These are phyloP conservation scores for Nectriaceae sp. DNA, from an alignment of 2,329 filamentous ascomycete species.

Conservation along the genomic window DNA sequence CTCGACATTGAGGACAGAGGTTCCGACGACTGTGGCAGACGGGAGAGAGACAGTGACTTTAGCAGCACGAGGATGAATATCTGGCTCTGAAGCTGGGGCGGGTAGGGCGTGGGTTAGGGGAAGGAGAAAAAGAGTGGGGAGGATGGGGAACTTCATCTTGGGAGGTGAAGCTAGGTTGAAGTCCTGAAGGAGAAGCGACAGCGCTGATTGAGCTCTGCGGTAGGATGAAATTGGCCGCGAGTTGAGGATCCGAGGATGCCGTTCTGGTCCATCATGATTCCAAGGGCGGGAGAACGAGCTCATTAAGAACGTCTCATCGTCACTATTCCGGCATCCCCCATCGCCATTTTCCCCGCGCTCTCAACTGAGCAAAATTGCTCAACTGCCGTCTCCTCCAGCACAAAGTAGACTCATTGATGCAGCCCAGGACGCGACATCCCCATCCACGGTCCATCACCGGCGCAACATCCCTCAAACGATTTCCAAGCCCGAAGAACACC, in stretches of 20 bases:
- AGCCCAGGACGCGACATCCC: background rate
- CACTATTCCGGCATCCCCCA: too few relatives aligned
- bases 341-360: background rate
- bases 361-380: background rate
- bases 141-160: background rate
- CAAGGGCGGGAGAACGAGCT: background rate
- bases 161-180: background rate
- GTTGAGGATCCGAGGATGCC: background rate
- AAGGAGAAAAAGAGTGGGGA: background rate
- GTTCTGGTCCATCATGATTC: background rate
- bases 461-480: background rate
- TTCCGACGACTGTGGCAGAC: slow-evolving; percentile 58
- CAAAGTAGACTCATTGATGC: background rate
- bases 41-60: slow-evolving; percentile 56
- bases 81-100: slow-evolving; percentile 18
- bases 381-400: background rate
- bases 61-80: slow-evolving; percentile 44
- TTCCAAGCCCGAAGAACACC: background rate
- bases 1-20: slow-evolving; percentile 54
- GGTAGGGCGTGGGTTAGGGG: slow-evolving; percentile 20
- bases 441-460: background rate
- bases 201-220: background rate
- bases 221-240: background rate
- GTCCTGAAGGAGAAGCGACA: background rate
- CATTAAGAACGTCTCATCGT: background rate